phyloP scores from a whole-genome alignment of 108 stramenopile species.

The Skeletonema potamos region DNA sequence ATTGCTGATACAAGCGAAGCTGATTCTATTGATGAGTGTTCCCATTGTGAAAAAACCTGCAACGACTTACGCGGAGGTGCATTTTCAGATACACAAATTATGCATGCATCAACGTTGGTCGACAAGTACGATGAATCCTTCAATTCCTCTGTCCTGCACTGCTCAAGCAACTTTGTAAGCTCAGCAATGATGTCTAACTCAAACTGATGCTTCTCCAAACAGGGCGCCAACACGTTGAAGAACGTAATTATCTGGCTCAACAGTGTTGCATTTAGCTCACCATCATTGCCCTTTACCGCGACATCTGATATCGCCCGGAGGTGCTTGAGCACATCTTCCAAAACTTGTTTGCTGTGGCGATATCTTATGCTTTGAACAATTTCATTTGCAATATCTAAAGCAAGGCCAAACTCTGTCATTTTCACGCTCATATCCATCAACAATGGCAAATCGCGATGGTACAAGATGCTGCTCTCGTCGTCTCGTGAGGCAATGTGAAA shows the following conservation, averaged over 20 bases:
- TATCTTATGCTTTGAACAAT: constrained; percentile 31
- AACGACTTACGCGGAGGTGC: constrained; percentile 56
- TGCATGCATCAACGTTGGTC: constrained; percentile 39
- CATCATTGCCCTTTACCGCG: constrained; percentile 25
- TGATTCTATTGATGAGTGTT: constrained; percentile 16
- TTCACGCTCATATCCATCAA: constrained; percentile 62
- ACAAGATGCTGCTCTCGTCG: constrained; percentile 51
- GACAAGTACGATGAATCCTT: constrained; percentile 8
- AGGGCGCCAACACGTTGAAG: constrained; percentile 40
- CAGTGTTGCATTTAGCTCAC: constrained; percentile 29
- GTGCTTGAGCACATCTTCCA: constrained; percentile 32
- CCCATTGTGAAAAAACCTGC: constrained; percentile 48
- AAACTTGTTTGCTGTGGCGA: constrained; percentile 5
- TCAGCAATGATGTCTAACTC: constrained; percentile 31
- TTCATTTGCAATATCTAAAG: constrained; percentile 65
- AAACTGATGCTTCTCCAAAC: constrained; percentile 12
- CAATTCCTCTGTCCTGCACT: constrained; percentile 10
- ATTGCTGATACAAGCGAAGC: constrained; percentile 35
- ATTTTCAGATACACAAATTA: constrained; percentile 50
- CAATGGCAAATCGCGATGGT: constrained; percentile 64
- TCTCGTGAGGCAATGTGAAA: constrained; percentile 56
- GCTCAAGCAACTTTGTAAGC: constrained; percentile 16
- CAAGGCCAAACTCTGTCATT: constrained; percentile 54
- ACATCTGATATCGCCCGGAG: constrained; percentile 36
- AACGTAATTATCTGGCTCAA: constrained; percentile 40